phyloP scores from a whole-genome alignment of 345 rosid species.

The Populus nigra region DNA sequence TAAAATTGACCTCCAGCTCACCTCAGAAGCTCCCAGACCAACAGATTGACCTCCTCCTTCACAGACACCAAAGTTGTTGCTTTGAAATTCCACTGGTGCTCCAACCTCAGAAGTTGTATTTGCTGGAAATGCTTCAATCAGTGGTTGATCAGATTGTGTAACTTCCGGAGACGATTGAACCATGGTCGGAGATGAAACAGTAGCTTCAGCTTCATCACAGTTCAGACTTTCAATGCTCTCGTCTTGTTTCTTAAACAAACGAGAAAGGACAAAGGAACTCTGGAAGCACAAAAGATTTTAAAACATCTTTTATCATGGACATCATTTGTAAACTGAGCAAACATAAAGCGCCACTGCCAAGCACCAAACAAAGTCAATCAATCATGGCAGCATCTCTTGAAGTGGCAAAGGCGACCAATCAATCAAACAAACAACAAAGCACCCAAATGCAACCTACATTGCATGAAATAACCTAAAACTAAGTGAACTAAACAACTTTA shows the following conservation, averaged over 20 bases:
- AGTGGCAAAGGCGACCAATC: neutral
- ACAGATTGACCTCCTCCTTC: constrained; percentile 12
- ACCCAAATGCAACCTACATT: neutral
- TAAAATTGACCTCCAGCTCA: constrained; percentile 17
- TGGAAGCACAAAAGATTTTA: constrained; percentile 20
- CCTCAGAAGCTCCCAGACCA: constrained; percentile 31
- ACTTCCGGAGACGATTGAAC: constrained; percentile 29
- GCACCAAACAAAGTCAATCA: neutral
- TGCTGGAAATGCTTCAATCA: constrained; percentile 26
- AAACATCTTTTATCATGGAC: neutral
- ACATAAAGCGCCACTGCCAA: neutral
- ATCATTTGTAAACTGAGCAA: neutral
- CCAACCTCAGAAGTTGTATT: constrained; percentile 1
- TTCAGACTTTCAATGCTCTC: constrained; percentile 12
- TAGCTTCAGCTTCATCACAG: constrained; percentile 32
- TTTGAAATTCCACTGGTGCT: constrained; percentile 15
- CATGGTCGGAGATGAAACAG: constrained; percentile 33
- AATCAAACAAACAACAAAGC: neutral
- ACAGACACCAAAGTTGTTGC: constrained; percentile 10
- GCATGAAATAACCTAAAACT: neutral
- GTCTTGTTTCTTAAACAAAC: constrained; percentile 69
- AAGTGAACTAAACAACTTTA: neutral
- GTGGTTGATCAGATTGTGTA: constrained; percentile 21
- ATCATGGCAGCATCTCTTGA: neutral
- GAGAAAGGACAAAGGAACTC: constrained; percentile 64